Base-by-base conservation (phyloP, 805 yeast genomes). In the Nakazawaea wickerhamii region DNA sequence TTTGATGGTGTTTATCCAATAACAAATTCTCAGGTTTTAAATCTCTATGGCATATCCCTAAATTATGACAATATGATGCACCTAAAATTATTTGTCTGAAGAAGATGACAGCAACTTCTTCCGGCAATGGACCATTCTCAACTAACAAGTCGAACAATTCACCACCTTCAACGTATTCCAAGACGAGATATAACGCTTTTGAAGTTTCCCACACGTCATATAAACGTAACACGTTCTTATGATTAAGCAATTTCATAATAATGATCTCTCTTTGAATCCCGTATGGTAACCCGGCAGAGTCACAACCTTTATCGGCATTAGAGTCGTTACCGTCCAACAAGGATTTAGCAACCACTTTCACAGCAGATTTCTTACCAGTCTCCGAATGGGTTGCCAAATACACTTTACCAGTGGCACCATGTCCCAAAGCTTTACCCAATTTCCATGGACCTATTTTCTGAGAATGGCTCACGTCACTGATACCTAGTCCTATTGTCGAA, bases 131-230 rank as follows among this genome's bases (percentile, higher is more conserved):
- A 4, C 91, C 93, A 48, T 75, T 73, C 50, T 73, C 77, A 5
- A 84, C 88, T 43, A 85, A 64, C 48, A 80, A 71, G 54, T 85
- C 93, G 51, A 85, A 85, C 42, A 85, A 64, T 60, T 85, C 95
- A 46, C 95, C 95, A n/a, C 93, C 91, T 60, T 85, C 90, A 25
- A 85, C 91, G 58, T 84, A 85, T 57, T 85, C 95, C 39, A 85
- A 64, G 13, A 85, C 88, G 50, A 85, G 60, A 54, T 81, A 85
- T 44, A 93, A 70, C 47, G 91, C 96, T 56, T 87, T 88, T 50
- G 88, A 82, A 50, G 95, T 91, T 63, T 93, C 99, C 98, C 98
- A 93, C 19, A 93, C 99, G 58, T 93, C 99, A 59, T 89, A 93
- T 30, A 93, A 69, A 20, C 93, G 84, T 76, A 93, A 80, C 19